Evolutionary conservation across 2,329 filamentous ascomycete genomes (phyloP).

Genomic region (Fusarium fracticaudum): DNA sequence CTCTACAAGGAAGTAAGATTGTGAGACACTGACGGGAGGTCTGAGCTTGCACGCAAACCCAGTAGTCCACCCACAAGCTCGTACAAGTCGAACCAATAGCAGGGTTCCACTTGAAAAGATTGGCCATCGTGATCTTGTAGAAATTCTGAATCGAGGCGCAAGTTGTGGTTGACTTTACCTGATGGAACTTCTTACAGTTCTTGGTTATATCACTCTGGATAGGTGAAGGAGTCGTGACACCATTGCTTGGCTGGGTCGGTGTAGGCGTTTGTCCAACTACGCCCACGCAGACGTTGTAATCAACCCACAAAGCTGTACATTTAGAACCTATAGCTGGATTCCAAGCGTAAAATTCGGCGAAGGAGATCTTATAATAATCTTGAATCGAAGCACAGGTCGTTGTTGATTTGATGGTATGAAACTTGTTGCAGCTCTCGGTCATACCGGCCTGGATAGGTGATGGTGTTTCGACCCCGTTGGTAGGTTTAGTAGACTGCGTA

Average conservation of each 20-base stretch:
- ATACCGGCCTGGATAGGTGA: background rate
- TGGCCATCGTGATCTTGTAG: slow-evolving; percentile 4
- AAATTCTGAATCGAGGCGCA: background rate
- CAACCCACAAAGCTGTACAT: background rate
- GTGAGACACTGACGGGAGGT: background rate
- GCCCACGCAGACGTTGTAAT: background rate
- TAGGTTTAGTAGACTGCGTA: background rate
- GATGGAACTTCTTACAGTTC: background rate
- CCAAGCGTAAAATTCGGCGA: background rate
- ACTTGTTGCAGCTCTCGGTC: background rate
- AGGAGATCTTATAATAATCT: slow-evolving; percentile 4
- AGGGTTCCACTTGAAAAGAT: slow-evolving; percentile 16
- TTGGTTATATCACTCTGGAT: background rate
- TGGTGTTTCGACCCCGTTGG: background rate
- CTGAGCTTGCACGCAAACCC: background rate
- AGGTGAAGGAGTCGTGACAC: background rate
- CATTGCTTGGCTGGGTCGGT: background rate
- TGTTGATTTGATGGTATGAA: background rate
- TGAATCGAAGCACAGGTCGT: background rate
- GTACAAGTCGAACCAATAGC: background rate
- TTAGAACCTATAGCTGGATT: slow-evolving; percentile 3
- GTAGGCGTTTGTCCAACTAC: background rate
- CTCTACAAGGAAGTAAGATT: too few species aligned
- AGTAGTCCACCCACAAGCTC: background rate
- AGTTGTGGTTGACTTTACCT: background rate